Conservation (phyloP, 2,329 filamentous ascomycete genomes). For the Phialemonium atrogriseum region DNA sequence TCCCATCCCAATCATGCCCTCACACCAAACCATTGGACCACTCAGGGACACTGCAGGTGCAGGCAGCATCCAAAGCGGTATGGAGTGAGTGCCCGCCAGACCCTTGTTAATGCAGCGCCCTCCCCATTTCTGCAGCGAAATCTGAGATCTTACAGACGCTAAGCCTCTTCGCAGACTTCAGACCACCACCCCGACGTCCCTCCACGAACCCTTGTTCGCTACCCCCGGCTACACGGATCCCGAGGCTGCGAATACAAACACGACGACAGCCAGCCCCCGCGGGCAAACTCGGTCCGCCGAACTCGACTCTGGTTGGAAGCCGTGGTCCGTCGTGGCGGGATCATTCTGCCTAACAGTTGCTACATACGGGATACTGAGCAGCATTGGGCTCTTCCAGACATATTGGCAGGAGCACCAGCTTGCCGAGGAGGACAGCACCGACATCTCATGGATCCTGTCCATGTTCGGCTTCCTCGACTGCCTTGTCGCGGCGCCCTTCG, state of each 20-base stretch:
- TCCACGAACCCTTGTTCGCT: not conserved
- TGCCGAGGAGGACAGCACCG: conserved; percentile 6
- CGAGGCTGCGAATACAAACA: conserved; percentile 3
- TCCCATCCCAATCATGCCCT: too few species aligned
- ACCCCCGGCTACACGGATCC: conserved; percentile 5
- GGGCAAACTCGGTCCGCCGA: conserved; percentile 1
- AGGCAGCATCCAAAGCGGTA: too few species aligned
- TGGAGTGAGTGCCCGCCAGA: too few species aligned
- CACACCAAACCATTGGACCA: too few species aligned
- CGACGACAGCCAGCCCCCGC: conserved; percentile 2
- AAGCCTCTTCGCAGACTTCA: too few species aligned
- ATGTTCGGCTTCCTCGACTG: conserved; percentile 18
- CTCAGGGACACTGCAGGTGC: too few species aligned
- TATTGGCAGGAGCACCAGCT: conserved; percentile 18
- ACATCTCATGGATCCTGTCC: conserved; percentile 21
- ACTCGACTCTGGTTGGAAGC: conserved; percentile 10
- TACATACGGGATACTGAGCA: conserved; percentile 19
- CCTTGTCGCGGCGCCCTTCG: conserved; percentile 14
- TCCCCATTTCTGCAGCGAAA: too few species aligned
- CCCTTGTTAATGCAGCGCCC: too few species aligned
- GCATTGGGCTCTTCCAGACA: conserved; percentile 19
- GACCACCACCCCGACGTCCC: not conserved
- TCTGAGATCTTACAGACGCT: too few species aligned
- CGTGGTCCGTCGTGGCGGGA: conserved; percentile 14
- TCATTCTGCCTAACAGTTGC: conserved; percentile 15